These are phyloP conservation scores for Acrodontium crateriforme DNA, from an alignment of 2,329 filamentous ascomycete genomes.

Conservation along the genomic window DNA sequence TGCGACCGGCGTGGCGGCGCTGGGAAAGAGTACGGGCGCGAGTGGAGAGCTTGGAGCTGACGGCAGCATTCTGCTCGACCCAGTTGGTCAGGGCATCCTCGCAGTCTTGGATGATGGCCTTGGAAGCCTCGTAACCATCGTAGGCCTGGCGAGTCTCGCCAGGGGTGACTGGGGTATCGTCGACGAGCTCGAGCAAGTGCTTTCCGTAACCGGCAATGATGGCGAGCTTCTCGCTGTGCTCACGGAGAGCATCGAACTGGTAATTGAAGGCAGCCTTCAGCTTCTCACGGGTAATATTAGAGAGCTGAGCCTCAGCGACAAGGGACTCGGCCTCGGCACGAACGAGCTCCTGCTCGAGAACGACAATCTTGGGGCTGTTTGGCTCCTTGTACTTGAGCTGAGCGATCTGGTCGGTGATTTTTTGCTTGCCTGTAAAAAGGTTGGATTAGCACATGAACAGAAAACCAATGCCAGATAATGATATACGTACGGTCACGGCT, in stretches of 20 bases:
- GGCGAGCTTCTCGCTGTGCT: slow-evolving; percentile 96
- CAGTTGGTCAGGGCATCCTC: slow-evolving; percentile 96
- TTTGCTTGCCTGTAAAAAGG: slow-evolving; percentile 66
- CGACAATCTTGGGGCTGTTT: slow-evolving; percentile 92
- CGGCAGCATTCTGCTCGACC: slow-evolving; percentile 80
- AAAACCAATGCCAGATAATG: background rate
- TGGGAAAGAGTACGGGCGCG: slow-evolving; percentile 80
- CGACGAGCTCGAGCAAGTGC: slow-evolving; percentile 91
- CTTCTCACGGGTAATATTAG: slow-evolving; percentile 99
- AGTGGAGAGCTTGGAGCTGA: slow-evolving; percentile 73
- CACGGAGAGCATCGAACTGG: slow-evolving; percentile 92
- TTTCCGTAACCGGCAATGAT: slow-evolving; percentile 97
- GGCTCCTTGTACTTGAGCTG: slow-evolving; percentile 99
- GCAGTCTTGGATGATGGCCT: slow-evolving; percentile 97
- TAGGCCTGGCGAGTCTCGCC: slow-evolving; percentile 93
- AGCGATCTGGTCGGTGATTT: slow-evolving; percentile 96
- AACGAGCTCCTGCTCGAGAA: slow-evolving; percentile 95
- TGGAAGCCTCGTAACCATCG: slow-evolving; percentile 95
- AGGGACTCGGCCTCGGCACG: slow-evolving; percentile 98
- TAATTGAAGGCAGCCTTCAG: slow-evolving; percentile 96
- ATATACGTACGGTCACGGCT: slow-evolving; percentile 73
- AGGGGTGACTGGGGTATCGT: slow-evolving; percentile 92
- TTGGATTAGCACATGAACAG: slow-evolving; percentile 8
- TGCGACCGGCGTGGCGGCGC: slow-evolving; percentile 44
- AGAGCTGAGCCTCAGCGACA: slow-evolving; percentile 92